phyloP scores from a whole-genome alignment of 2,329 filamentous ascomycete species.

The Pseudocercospora vitis region DNA sequence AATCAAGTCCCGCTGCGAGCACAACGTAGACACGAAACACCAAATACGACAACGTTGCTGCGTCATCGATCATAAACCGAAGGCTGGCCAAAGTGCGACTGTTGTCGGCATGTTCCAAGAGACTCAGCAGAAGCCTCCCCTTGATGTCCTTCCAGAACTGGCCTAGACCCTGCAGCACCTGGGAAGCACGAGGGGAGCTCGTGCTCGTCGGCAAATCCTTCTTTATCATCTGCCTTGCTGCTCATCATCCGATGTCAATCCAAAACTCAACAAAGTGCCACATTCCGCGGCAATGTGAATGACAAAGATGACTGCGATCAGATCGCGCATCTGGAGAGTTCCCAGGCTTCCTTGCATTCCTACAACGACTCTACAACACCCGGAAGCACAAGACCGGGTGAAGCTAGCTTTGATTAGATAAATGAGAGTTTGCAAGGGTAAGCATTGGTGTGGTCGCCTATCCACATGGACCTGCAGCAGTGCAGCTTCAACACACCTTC shows the following conservation, averaged over 20 bases:
- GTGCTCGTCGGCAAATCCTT: constrained; percentile 6
- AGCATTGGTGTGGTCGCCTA: constrained; percentile 14
- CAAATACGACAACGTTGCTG: not conserved
- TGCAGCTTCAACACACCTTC: too few relatives aligned
- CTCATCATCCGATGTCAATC: constrained; percentile 5
- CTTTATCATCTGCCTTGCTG: not conserved
- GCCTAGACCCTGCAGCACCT: constrained; percentile 1
- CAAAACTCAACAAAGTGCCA: not conserved
- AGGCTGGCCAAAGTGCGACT: not conserved
- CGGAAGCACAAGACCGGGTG: constrained; percentile 5
- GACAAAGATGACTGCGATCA: not conserved
- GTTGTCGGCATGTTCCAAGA: constrained; percentile 5
- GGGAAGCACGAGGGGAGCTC: not conserved
- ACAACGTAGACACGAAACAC: not conserved
- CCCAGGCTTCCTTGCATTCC: not conserved
- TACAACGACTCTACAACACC: not conserved
- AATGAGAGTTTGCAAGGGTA: constrained; percentile 19
- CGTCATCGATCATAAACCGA: not conserved
- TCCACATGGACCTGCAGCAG: constrained; percentile 16
- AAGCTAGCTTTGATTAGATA: constrained; percentile 11
- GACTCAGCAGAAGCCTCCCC: not conserved
- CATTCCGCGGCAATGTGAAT: not conserved
- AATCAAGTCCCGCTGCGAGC: too few relatives aligned
- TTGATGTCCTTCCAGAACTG: constrained; percentile 6
- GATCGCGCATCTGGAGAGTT: not conserved